Conservation (phyloP, 1,284 basidiomycete species). For the Kalmanozyma brasiliensis region DNA sequence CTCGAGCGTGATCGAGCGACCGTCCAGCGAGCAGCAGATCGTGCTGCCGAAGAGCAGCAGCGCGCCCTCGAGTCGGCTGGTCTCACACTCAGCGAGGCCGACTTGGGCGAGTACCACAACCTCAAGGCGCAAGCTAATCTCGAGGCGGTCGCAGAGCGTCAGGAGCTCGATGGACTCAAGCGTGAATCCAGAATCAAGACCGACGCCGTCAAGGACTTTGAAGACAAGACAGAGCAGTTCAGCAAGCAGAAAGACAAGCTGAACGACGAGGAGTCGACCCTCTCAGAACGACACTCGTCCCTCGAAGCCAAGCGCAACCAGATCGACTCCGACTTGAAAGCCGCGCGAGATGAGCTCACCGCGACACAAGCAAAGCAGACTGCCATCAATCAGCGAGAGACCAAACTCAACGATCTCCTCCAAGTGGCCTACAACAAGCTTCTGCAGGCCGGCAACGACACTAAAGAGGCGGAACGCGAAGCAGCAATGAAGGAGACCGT, state of each 20-base stretch:
- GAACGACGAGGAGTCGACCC: conserved; percentile 73
- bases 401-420: conserved; percentile 82
- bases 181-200: conserved; percentile 82
- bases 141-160: conserved; percentile 85
- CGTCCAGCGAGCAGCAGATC: conserved; percentile 70
- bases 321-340: conserved; percentile 27
- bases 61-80: conserved; percentile 77
- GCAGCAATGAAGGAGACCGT: conserved; percentile 85
- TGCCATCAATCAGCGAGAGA: conserved; percentile 71
- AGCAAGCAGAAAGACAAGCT: conserved; percentile 75
- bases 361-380: conserved; percentile 80
- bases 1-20: conserved; percentile 79
- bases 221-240: conserved; percentile 76
- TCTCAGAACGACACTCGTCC: conserved; percentile 74
- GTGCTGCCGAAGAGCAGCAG: conserved; percentile 77
- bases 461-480: conserved; percentile 82
- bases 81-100: conserved; percentile 81
- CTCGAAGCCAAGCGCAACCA: conserved; percentile 40
- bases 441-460: conserved; percentile 69
- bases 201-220: conserved; percentile 73
- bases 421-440: conserved; percentile 84
- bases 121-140: conserved; percentile 75
- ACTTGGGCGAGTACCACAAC: conserved; percentile 83
- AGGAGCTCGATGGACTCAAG: conserved; percentile 81
- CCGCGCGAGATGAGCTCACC: conserved; percentile 77